Evolutionary conservation across 2,329 filamentous ascomycete genomes (phyloP).

Genomic region (Arthroderma sp.): DNA sequence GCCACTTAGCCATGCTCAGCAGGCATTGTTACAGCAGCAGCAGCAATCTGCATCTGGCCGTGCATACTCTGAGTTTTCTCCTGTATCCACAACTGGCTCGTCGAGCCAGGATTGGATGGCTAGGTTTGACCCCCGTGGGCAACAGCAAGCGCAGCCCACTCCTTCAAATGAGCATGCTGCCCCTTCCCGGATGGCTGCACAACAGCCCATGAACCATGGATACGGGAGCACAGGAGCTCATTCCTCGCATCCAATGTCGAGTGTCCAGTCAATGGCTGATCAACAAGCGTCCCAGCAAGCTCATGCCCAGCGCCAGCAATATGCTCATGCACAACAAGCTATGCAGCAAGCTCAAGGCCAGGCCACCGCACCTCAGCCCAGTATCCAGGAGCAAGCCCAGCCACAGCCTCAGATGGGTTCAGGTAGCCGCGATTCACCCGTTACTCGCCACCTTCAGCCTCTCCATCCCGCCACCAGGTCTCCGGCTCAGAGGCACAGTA

Average conservation of each 20-base stretch:
- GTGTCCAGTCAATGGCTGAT: slow-evolving; percentile 4
- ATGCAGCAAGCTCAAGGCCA: slow-evolving; percentile 4
- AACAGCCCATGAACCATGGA: slow-evolving; percentile 2
- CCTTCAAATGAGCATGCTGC: background rate
- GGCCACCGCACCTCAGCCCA: slow-evolving; percentile 12
- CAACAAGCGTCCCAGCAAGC: slow-evolving; percentile 4
- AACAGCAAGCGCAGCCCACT: slow-evolving; percentile 12
- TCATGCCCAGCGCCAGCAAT: slow-evolving; percentile 5
- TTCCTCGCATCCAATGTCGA: slow-evolving; percentile 1
- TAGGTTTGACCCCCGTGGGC: slow-evolving; percentile 28
- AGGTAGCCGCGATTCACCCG: slow-evolving; percentile 4
- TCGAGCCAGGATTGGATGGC: slow-evolving; percentile 28
- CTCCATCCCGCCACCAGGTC: slow-evolving; percentile 4
- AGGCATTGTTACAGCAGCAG: slow-evolving; percentile 2
- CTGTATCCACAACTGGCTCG: slow-evolving; percentile 8
- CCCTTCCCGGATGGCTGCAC: slow-evolving; percentile 1
- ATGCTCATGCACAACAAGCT: slow-evolving; percentile 3
- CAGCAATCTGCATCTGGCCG: slow-evolving; percentile 4
- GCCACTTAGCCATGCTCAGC: slow-evolving; percentile 1
- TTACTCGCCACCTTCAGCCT: slow-evolving; percentile 6
- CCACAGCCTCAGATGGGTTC: slow-evolving; percentile 4
- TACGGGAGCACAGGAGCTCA: slow-evolving; percentile 2
- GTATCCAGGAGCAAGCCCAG: slow-evolving; percentile 15
- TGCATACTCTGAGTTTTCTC: slow-evolving; percentile 4
- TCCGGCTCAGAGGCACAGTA: slow-evolving; percentile 6